A percentile compares a stretch with the other conserved stretches of the same genome.
phyloP scores from a whole-genome alignment of 2,329 filamentous ascomycete species.

The Grosmannia huntii region DNA sequence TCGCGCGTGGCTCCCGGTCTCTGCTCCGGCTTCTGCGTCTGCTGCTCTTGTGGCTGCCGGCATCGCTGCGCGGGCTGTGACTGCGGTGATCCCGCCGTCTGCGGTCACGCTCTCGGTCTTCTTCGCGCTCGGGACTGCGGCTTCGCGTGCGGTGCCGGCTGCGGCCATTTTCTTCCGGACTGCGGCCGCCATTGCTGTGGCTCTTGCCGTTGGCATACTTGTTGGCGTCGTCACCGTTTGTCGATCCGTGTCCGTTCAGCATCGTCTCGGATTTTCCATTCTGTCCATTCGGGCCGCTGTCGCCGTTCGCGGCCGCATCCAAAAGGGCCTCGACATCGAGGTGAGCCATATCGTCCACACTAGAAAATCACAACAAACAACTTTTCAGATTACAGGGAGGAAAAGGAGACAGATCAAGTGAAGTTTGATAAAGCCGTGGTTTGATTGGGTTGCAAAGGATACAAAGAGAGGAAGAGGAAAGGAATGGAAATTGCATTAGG shows the following conservation, averaged over 20 bases:
- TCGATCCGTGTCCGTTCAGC: constrained; percentile 1
- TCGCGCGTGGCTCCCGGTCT: constrained; percentile 53
- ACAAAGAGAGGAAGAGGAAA: background rate
- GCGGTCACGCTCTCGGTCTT: constrained; percentile 20
- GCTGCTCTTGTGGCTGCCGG: constrained; percentile 72
- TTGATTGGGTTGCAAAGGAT: background rate
- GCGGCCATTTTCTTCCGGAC: constrained; percentile 7
- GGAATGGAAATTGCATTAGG: background rate
- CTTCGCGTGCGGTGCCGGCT: constrained; percentile 1
- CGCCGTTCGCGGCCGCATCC: constrained; percentile 60
- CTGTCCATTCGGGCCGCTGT: constrained; percentile 22
- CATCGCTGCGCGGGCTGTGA: constrained; percentile 30
- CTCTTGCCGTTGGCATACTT: background rate
- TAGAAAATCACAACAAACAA: background rate
- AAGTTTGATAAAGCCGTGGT: background rate
- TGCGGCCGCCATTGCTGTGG: background rate
- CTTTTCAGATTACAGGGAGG: background rate
- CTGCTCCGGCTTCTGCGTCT: constrained; percentile 66
- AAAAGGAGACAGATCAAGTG: background rate
- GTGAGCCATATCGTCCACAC: constrained; percentile 39
- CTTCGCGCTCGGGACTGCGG: constrained; percentile 23
- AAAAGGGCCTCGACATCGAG: constrained; percentile 83
- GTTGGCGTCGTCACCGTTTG: constrained; percentile 9
- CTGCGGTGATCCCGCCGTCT: constrained; percentile 40
- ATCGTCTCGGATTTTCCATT: constrained; percentile 27